phyloP scores from a whole-genome alignment of 345 rosid genomes.

The Linum tenue region DNA sequence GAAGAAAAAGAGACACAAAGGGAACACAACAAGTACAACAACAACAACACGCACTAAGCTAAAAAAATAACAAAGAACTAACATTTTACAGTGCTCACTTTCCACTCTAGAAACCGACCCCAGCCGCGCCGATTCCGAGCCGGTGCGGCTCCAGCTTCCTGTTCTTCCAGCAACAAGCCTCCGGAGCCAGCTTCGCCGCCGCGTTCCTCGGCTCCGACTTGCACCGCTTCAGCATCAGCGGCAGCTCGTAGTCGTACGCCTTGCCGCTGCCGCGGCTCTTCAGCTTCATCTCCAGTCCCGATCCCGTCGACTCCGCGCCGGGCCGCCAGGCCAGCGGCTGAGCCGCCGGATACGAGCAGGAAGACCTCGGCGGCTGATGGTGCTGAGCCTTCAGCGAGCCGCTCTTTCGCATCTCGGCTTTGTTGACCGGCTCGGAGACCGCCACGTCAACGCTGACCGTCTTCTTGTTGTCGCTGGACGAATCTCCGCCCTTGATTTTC shows the following conservation, averaged over 20 bases:
- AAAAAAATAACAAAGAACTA: not conserved
- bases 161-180: conserved; percentile 82
- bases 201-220: conserved; percentile 87
- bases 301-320: conserved; percentile 31
- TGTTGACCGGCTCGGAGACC: conserved; percentile 19
- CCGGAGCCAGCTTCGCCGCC: conserved; percentile 54
- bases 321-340: conserved; percentile 16
- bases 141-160: conserved; percentile 78
- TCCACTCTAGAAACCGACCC: conserved; percentile 43
- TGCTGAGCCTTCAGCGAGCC: conserved; percentile 13
- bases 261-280: conserved; percentile 47
- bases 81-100: not conserved
- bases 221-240: conserved; percentile 66
- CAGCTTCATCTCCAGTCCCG: conserved; percentile 12
- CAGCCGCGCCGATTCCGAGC: conserved; percentile 63
- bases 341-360: conserved; percentile 60
- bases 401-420: conserved; percentile 14
- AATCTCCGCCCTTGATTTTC: conserved; percentile 25
- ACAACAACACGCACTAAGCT: not conserved
- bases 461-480: conserved; percentile 27
- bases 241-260: conserved; percentile 31
- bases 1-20: no score
- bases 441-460: conserved; percentile 32
- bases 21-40: no score
- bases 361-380: conserved; percentile 64